Evolutionary conservation across 2,329 filamentous ascomycete genomes (phyloP).

Genomic region (Fusarium tanahbumbuense): DNA sequence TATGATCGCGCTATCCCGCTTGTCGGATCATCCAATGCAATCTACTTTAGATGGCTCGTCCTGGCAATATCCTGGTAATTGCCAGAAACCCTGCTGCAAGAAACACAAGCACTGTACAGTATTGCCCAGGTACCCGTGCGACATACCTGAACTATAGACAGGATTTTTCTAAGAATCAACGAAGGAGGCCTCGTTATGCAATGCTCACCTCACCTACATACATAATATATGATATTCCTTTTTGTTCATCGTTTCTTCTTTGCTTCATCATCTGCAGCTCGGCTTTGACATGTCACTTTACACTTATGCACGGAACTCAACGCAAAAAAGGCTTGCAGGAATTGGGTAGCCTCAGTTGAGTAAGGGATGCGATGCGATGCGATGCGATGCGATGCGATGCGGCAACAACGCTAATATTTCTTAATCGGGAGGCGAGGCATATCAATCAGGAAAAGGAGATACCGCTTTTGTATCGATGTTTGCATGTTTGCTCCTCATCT

Average conservation of each 20-base stretch:
- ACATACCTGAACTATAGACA: background rate
- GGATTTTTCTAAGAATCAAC: background rate
- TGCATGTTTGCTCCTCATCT: constrained; percentile 8
- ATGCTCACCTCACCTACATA: background rate
- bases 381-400: constrained; percentile 18
- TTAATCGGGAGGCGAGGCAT: background rate
- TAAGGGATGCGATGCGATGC: constrained; percentile 17
- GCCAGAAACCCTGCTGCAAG: background rate
- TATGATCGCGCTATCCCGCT: constrained; percentile 42
- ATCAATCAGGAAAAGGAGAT: background rate
- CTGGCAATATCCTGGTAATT: constrained; percentile 6
- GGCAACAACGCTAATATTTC: constrained; percentile 40
- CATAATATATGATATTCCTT: constrained; percentile 1
- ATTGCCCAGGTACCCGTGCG: constrained; percentile 1
- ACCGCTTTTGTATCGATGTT: background rate
- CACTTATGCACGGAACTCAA: constrained; percentile 12
- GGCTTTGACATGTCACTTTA: constrained; percentile 27
- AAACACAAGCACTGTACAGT: constrained; percentile 11
- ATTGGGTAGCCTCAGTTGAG: constrained; percentile 22
- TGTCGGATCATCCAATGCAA: constrained; percentile 30
- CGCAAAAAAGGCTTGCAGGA: constrained; percentile 22
- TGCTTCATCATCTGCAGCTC: constrained; percentile 18
- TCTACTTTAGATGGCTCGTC: constrained; percentile 27
- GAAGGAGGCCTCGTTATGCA: constrained; percentile 11
- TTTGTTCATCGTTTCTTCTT: constrained; percentile 7